Evolutionary conservation across 805 yeast genomes (phyloP).

Genomic region (Myxozyma neotropica): DNA sequence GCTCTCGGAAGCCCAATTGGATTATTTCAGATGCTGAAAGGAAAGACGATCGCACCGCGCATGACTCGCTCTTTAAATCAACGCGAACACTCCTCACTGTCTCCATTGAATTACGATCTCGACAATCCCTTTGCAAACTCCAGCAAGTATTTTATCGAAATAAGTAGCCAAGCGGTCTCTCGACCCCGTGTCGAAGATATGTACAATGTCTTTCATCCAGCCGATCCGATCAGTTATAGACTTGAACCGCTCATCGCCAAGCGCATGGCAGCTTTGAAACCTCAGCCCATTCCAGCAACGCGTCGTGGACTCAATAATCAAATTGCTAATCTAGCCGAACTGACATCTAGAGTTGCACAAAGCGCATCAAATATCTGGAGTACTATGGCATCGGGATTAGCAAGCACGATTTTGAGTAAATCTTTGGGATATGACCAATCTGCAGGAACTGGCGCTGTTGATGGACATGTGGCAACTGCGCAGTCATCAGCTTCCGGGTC

Average conservation of each 20-base stretch:
- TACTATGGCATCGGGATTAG: slow-evolving; percentile 33
- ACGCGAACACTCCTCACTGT: neutral
- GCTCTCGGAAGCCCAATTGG: slow-evolving; percentile 92
- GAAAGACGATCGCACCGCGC: slow-evolving; percentile 53
- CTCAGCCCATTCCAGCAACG: slow-evolving; percentile 60
- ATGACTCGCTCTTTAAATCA: neutral
- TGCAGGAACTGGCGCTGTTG: neutral
- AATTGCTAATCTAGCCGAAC: slow-evolving; percentile 49
- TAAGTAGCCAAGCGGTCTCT: slow-evolving; percentile 43
- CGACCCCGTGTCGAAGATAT: slow-evolving; percentile 54
- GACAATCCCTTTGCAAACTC: slow-evolving; percentile 23
- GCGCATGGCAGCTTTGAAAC: slow-evolving; percentile 53
- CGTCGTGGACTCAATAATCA: slow-evolving; percentile 46
- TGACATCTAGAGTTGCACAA: slow-evolving; percentile 36
- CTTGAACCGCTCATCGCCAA: slow-evolving; percentile 76
- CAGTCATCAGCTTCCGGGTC: neutral
- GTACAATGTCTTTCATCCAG: slow-evolving; percentile 84
- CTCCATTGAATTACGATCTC: slow-evolving; percentile 22
- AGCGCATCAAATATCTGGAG: slow-evolving; percentile 34
- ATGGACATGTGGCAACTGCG: neutral
- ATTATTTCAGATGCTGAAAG: slow-evolving; percentile 72
- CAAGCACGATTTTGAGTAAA: slow-evolving; percentile 30
- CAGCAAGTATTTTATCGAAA: neutral
- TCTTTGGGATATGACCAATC: slow-evolving; percentile 31
- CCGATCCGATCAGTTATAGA: slow-evolving; percentile 90